Base-by-base conservation (phyloP, 768 basidiomycete species). In the Phaffia tasmanica region DNA sequence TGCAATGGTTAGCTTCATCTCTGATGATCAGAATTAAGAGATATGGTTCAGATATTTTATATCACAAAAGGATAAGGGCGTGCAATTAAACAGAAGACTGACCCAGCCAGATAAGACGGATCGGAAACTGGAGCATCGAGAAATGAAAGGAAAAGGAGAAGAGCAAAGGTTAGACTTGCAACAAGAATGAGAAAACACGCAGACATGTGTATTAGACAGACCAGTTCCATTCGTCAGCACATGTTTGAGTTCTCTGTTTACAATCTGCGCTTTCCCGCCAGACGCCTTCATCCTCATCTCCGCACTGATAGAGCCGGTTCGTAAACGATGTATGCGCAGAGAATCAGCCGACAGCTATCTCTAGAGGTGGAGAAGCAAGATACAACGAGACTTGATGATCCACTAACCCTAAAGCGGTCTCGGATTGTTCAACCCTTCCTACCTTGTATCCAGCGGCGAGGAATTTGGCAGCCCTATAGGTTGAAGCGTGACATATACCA, bases 1-100 rank as follows among this genome's bases (percentile, higher is more conserved):
- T 83, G 74, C 94, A 98, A 73, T 99, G 95, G 4, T 89, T 90
- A 0, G 91, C 89, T 76, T 97, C 87, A 69, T 98, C 95, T 67
- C 35, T 42, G 35, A 42, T 42, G 11, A 5, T 42, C 35, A 42
- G 4, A 42, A 42, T 42, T 4, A 11, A 42, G 11, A 11, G 11
- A 4, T 4, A 5, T 11, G 11, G 35, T 42, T 42, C 35, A 42
- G 35, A 42, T 42, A 11, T 42, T 42, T 11, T 42, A 11, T 42
- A 5, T 11, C 35, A 11, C 35, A 11, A 11, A 42, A 42, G 11
- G 35, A 42, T 42, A 42, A 11, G 11, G 35, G 11, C 35, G 11
- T 42, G 4, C 35, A 11, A 42, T 42, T 42, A 11, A 42, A 42
- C 4, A 11, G 11, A 42, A 11, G 35, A 42, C 35, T 5, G 11